These are phyloP conservation scores for Xylaria flabelliformis DNA, from an alignment of 495 filamentous ascomycete genomes.

Conservation along the genomic window DNA sequence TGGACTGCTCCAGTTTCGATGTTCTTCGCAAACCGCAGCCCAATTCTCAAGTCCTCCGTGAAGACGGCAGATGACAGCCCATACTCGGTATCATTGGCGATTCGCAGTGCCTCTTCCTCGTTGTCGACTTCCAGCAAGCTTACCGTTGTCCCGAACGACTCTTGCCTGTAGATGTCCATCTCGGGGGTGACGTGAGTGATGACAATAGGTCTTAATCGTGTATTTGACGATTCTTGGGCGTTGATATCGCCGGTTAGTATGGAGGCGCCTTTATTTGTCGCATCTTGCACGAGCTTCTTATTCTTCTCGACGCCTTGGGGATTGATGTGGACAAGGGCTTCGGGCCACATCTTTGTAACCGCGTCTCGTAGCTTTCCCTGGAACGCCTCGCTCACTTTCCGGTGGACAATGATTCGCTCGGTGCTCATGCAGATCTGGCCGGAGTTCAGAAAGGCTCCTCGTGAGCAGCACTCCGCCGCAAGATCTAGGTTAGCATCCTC, in stretches of 20 bases:
- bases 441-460: conserved; percentile 62
- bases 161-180: conserved; percentile 83
- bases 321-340: conserved; percentile 68
- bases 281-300: conserved; percentile 68
- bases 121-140: conserved; percentile 60
- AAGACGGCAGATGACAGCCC: conserved; percentile 89
- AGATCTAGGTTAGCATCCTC: conserved; percentile 68
- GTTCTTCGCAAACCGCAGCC: conserved; percentile 73
- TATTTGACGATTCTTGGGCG: conserved; percentile 52
- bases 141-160: conserved; percentile 85
- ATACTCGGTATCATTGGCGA: conserved; percentile 84
- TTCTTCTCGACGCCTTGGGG: conserved; percentile 68
- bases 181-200: conserved; percentile 72
- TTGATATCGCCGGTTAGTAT: conserved; percentile 64
- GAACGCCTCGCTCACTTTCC: conserved; percentile 69
- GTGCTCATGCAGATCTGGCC: conserved; percentile 93
- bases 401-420: conserved; percentile 85
- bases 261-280: conserved; percentile 70
- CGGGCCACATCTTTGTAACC: conserved; percentile 55
- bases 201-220: conserved; percentile 74
- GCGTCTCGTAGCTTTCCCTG: conserved; percentile 60
- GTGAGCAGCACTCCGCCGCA: conserved; percentile 59
- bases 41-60: conserved; percentile 76
- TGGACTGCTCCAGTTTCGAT: conserved; percentile 87
- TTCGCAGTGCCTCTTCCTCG: conserved; percentile 72